A percentile compares a stretch with the other conserved stretches of the same genome.
phyloP scores from a whole-genome alignment of 225 moss, liverwort and hornwort genomes.

The Pseudisothecium myosuroides region DNA sequence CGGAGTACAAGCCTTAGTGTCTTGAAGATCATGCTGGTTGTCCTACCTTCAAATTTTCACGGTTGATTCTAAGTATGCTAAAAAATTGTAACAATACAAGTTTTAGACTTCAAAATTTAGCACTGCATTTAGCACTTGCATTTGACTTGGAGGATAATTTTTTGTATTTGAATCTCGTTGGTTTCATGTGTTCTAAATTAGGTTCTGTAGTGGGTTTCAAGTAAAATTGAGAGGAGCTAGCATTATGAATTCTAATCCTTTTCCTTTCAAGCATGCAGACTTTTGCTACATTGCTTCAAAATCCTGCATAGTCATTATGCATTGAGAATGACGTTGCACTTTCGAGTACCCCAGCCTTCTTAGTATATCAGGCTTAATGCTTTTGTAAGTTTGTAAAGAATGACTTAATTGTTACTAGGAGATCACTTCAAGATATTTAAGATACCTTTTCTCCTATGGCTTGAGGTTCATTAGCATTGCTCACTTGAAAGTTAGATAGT shows the following conservation, averaged over 20 bases:
- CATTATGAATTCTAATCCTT: background rate
- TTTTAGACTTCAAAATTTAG: background rate
- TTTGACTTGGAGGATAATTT: background rate
- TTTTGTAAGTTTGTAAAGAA: slow-evolving; percentile 8
- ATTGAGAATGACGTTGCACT: background rate
- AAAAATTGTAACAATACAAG: background rate
- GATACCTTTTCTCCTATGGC: background rate
- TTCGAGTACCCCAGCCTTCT: background rate
- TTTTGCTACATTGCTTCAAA: background rate
- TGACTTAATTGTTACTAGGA: background rate
- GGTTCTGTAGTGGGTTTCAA: background rate
- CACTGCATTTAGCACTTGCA: background rate
- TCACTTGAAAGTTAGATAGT: background rate
- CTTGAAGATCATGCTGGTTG: background rate
- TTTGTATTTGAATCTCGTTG: background rate
- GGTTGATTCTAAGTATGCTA: background rate
- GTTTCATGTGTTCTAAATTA: background rate
- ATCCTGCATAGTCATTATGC: background rate
- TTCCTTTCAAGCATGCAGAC: background rate
- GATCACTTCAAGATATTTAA: background rate
- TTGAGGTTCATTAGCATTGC: background rate
- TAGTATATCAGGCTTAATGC: background rate
- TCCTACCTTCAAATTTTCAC: background rate
- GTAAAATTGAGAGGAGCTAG: background rate
- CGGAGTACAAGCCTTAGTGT: no score